Percentiles rank a stretch among this genome's conserved stretches.
phyloP scores from a whole-genome alignment of 2,329 filamentous ascomycete genomes.

The Sclerotinia subarctica region DNA sequence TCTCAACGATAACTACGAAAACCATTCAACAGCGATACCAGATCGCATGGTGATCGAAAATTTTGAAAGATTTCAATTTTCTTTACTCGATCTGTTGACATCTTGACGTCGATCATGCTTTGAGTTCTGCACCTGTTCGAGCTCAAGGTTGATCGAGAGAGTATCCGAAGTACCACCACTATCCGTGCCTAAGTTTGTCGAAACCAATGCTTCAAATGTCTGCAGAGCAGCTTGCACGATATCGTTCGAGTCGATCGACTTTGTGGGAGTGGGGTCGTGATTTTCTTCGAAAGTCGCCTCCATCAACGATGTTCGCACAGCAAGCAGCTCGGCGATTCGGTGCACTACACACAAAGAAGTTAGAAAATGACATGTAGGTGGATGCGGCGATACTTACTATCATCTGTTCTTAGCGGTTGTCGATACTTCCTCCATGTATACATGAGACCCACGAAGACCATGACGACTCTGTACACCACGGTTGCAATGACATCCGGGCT shows the following conservation, averaged over 20 bases:
- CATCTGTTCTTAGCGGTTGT: neutral
- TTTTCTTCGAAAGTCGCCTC: neutral
- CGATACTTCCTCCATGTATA: constrained; percentile 21
- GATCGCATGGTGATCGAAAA: neutral
- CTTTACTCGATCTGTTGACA: neutral
- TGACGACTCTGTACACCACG: constrained; percentile 19
- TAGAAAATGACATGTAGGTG: neutral
- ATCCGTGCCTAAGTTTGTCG: neutral
- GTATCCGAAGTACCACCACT: neutral
- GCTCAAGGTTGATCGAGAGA: neutral
- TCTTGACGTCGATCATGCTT: neutral
- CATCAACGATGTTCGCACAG: neutral
- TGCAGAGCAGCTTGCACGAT: neutral
- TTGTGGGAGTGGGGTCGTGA: neutral
- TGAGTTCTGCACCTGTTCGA: neutral
- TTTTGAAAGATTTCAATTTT: neutral
- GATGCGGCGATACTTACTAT: neutral
- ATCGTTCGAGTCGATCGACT: neutral
- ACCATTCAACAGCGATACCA: neutral
- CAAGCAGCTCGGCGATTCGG: neutral
- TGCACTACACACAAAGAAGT: neutral
- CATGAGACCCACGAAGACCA: constrained; percentile 19
- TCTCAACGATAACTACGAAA: too few relatives aligned
- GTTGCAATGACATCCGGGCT: constrained; percentile 20
- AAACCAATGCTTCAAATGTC: neutral